A percentile compares a stretch with the other conserved stretches of the same genome.
phyloP scores from a whole-genome alignment of 768 basidiomycete species.

The Trametes coccinea region DNA sequence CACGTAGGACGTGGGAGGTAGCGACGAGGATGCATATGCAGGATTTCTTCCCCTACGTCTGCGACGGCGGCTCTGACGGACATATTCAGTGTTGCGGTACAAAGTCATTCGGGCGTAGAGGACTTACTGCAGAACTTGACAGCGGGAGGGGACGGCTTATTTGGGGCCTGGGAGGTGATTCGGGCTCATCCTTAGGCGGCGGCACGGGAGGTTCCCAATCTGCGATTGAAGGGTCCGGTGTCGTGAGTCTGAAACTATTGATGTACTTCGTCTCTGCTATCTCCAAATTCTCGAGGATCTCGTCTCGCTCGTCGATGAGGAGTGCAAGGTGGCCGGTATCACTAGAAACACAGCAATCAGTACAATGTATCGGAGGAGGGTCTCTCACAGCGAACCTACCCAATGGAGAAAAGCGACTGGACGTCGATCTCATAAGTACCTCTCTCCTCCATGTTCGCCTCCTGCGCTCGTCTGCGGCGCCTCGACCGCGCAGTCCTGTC shows the following conservation, averaged over 20 bases:
- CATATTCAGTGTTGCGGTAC: not conserved
- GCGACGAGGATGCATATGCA: constrained; percentile 67
- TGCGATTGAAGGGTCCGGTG: constrained; percentile 69
- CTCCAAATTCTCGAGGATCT: constrained; percentile 77
- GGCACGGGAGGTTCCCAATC: constrained; percentile 38
- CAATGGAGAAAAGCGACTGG: constrained; percentile 71
- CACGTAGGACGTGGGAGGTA: constrained; percentile 75
- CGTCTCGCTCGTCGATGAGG: constrained; percentile 74
- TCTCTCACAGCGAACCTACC: constrained; percentile 42
- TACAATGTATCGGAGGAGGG: not conserved
- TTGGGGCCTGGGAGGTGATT: constrained; percentile 46
- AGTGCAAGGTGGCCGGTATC: constrained; percentile 67
- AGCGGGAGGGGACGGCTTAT: constrained; percentile 73
- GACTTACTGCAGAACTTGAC: constrained; percentile 31
- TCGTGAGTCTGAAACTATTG: constrained; percentile 69
- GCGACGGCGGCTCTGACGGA: constrained; percentile 38
- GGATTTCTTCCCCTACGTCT: constrained; percentile 56
- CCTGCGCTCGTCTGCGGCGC: constrained; percentile 28
- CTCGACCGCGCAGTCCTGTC: constrained; percentile 27
- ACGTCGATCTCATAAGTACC: constrained; percentile 61
- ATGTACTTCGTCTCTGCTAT: constrained; percentile 80
- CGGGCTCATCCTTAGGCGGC: constrained; percentile 40
- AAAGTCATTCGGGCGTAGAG: not conserved
- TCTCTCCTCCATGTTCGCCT: constrained; percentile 47
- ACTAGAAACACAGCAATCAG: constrained; percentile 36